These are phyloP conservation scores for Wickerhamomyces rabaulensis DNA, from an alignment of 805 yeast species.

Conservation along the genomic window DNA sequence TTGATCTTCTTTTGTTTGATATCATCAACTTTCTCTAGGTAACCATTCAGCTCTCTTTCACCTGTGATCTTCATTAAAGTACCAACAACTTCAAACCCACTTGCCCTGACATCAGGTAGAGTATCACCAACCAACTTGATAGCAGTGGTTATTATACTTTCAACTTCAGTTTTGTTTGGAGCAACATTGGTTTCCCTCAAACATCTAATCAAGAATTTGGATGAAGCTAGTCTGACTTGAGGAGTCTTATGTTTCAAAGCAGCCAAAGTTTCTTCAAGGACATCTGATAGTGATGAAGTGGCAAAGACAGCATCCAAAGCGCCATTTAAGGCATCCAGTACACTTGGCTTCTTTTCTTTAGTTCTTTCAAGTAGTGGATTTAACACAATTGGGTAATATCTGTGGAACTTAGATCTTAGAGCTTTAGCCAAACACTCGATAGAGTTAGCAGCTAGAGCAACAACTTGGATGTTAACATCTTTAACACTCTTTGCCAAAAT, in stretches of 20 bases:
- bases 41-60: conserved; percentile 53
- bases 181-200: conserved; percentile 41
- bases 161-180: conserved; percentile 52
- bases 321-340: conserved; percentile 60
- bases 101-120: conserved; percentile 75
- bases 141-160: conserved; percentile 48
- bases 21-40: conserved; percentile 70
- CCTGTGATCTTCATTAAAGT: conserved; percentile 81
- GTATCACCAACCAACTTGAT: conserved; percentile 73
- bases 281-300: conserved; percentile 44
- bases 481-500: conserved; percentile 66
- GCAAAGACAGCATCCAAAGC: conserved; percentile 63
- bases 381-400: conserved; percentile 48
- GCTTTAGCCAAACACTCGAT: conserved; percentile 61
- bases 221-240: conserved; percentile 67
- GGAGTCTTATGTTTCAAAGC: conserved; percentile 78
- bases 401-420: conserved; percentile 49
- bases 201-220: conserved; percentile 59
- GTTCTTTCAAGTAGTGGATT: conserved; percentile 71
- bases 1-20: conserved; percentile 65
- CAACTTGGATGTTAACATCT: conserved; percentile 89
- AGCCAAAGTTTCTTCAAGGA: conserved; percentile 54
- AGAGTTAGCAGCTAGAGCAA: conserved; percentile 68
- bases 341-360: conserved; percentile 81
- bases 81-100: conserved; percentile 75